Conservation (phyloP, 768 basidiomycete genomes). For the Holtermannia corniformis region DNA sequence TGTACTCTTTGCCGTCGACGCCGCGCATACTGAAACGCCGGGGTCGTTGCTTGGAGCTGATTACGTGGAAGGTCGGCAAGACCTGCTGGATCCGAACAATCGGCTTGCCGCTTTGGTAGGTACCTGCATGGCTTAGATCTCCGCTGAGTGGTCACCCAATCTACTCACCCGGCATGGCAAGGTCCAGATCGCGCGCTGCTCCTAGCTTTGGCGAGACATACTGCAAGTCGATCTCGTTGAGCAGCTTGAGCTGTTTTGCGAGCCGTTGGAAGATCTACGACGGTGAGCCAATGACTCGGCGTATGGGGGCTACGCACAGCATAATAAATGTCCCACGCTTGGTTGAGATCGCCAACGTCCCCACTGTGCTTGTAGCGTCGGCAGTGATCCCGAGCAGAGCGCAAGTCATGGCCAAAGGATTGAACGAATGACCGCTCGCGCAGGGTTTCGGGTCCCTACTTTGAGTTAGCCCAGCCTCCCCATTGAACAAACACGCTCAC, state of each 20-base stretch:
- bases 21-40: constrained; percentile 78
- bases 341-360: constrained; percentile 81
- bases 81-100: constrained; percentile 77
- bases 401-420: constrained; percentile 82
- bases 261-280: constrained; percentile 86
- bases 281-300: background rate
- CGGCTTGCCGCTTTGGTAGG: constrained; percentile 79
- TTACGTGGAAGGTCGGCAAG: constrained; percentile 79
- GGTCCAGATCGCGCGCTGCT: constrained; percentile 76
- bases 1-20: constrained; percentile 85
- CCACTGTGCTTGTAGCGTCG: constrained; percentile 74
- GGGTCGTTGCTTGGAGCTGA: constrained; percentile 93
- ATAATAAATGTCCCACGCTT: constrained; percentile 99
- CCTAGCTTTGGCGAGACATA: constrained; percentile 90
- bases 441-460: constrained; percentile 84
- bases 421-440: constrained; percentile 92
- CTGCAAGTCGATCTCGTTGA: constrained; percentile 86
- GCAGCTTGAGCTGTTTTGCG: constrained; percentile 80
- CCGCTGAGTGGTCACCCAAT: no score
- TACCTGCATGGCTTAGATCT: constrained; percentile 49
- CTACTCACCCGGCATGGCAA: constrained; percentile 81
- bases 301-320: constrained; percentile 49
- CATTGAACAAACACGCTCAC: constrained; percentile 38
- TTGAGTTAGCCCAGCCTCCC: background rate
- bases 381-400: constrained; percentile 84